Evolutionary conservation across 2,329 filamentous ascomycete genomes (phyloP).

Genomic region (Chalaropsis ovoidea): DNA sequence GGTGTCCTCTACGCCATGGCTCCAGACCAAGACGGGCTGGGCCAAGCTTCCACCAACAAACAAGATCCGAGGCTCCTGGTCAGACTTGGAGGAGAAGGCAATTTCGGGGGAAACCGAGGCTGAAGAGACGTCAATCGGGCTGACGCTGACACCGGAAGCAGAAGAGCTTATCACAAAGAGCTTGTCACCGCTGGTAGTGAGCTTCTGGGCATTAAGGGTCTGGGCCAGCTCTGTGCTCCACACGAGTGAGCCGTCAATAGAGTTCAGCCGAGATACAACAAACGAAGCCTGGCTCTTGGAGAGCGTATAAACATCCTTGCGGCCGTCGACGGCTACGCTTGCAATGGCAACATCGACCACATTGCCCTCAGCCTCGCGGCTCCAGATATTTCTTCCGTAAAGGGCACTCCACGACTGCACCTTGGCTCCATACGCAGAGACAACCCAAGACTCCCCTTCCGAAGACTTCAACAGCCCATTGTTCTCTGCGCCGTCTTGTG

Average conservation of each 20-base stretch:
- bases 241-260: constrained; percentile 57
- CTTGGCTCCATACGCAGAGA: constrained; percentile 58
- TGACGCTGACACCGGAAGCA: constrained; percentile 44
- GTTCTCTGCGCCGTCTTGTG: constrained; percentile 40
- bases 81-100: constrained; percentile 60
- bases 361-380: constrained; percentile 47
- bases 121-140: constrained; percentile 59
- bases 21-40: constrained; percentile 66
- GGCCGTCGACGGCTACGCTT: constrained; percentile 52
- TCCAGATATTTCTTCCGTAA: constrained; percentile 71
- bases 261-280: constrained; percentile 61
- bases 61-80: constrained; percentile 52
- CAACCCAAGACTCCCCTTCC: constrained; percentile 67
- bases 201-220: constrained; percentile 37
- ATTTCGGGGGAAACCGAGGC: constrained; percentile 65
- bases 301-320: constrained; percentile 64
- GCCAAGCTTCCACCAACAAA: constrained; percentile 68
- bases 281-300: constrained; percentile 48
- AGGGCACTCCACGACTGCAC: constrained; percentile 76
- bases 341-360: constrained; percentile 67
- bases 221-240: constrained; percentile 46
- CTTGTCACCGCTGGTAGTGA: background rate
- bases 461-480: constrained; percentile 56
- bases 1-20: constrained; percentile 44
- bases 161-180: constrained; percentile 15